A percentile compares a stretch with the other conserved stretches of the same genome.
Evolutionary conservation across 768 basidiomycete species (phyloP).

Genomic region (Tylopilus vinaceipallidus): DNA sequence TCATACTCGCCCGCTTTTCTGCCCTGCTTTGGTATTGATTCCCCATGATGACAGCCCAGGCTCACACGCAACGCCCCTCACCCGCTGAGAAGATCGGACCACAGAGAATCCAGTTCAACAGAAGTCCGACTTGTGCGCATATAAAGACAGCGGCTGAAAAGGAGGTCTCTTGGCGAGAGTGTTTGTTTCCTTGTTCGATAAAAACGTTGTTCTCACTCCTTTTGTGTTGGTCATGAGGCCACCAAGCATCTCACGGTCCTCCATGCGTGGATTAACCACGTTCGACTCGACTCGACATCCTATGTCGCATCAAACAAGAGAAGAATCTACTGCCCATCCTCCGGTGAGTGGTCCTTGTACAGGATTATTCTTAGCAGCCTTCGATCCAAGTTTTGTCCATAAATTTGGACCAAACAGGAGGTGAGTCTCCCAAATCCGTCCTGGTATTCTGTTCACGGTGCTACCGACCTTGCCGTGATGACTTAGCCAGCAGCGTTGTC

Average conservation of each 20-base stretch:
- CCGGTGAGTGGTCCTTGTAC: no score
- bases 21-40: no score
- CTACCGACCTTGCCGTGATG: not conserved
- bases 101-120: no score
- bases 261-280: not conserved
- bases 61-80: no score
- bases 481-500: not conserved
- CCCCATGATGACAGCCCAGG: no score
- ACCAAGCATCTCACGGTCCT: not conserved
- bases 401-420: not conserved
- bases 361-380: not conserved
- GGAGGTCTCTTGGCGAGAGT: not conserved
- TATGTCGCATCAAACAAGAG: no score
- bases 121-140: not conserved
- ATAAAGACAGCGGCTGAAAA: not conserved
- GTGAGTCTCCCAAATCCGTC: not conserved
- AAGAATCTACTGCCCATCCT: no score
- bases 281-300: no score
- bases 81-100: no score
- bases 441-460: slow-evolving; percentile 1
- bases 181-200: not conserved
- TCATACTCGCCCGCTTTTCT: no score
- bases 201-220: not conserved
- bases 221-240: not conserved
- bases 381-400: not conserved